These are phyloP conservation scores for Oryza punctata DNA, from an alignment of 176 grass and related monocot genomes.

Conservation along the genomic window DNA sequence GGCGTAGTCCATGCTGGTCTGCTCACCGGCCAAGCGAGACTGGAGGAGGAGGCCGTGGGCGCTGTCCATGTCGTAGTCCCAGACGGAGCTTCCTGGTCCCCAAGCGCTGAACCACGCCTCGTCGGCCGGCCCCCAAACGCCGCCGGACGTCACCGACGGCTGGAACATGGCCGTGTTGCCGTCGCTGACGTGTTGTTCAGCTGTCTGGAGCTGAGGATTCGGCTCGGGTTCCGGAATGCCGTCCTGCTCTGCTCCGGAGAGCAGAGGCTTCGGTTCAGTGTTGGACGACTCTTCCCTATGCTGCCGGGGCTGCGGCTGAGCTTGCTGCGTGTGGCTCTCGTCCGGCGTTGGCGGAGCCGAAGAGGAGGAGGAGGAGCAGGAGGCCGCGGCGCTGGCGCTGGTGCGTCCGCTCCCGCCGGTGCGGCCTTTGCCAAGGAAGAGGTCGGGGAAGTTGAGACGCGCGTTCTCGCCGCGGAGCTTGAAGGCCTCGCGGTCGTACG, in stretches of 20 bases:
- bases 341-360: constrained; percentile 49
- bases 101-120: constrained; percentile 94
- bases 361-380: constrained; percentile 54
- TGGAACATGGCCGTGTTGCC: constrained; percentile 22
- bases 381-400: constrained; percentile 46
- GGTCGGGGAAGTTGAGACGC: constrained; percentile 89
- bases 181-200: constrained; percentile 10
- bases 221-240: constrained; percentile 23
- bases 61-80: constrained; percentile 94
- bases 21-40: constrained; percentile 66
- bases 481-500: constrained; percentile 92
- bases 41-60: constrained; percentile 76
- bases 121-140: constrained; percentile 70
- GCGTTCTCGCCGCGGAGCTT: constrained; percentile 89
- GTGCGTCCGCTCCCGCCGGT: constrained; percentile 50
- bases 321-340: constrained; percentile 22
- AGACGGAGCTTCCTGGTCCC: constrained; percentile 85
- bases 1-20: constrained; percentile 41
- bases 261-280: constrained; percentile 19
- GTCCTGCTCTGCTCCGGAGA: constrained; percentile 33
- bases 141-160: constrained; percentile 30
- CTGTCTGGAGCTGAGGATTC: constrained; percentile 9
- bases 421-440: constrained; percentile 69
- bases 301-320: constrained; percentile 19
- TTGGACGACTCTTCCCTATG: background rate